Evolutionary conservation across 2,329 filamentous ascomycete genomes (phyloP), one percentile per base, ranked within the genome.

Genomic region (Aspergillus japonicus): DNA sequence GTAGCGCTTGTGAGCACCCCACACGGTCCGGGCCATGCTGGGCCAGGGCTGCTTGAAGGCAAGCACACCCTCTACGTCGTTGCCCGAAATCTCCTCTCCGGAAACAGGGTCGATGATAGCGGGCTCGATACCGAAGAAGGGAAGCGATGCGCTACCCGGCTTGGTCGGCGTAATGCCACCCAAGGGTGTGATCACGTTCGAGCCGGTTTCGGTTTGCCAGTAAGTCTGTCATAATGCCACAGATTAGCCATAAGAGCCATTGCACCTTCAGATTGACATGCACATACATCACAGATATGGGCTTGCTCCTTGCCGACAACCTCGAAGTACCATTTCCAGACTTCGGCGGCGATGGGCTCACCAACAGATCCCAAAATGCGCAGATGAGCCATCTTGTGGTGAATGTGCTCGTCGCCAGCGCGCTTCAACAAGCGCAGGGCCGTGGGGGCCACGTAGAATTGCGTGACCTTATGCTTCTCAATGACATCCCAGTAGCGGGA

Each of bases 321-420:
- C 78, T 98, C 92, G 75, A 92, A 94, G 81, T 98, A 99, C 95
- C 95, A 99, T 81, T 98, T 98, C 95, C 95, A 99, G 61, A 99
- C 90, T 78, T 99, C 95, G 23, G 94, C 91, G 19, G 95, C 94
- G 71, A 99, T 99, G 44, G 95, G 95, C 81, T 99, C 95, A 68
- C 95, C 95, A 60, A 99, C 95, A 19, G 94, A 96, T 61, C 94
- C 95, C 21, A 99, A 83, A 5, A 98, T 89, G 74, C 95, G 87
- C 63, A 99, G 85, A 70, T 91, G 86, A 79, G 91, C 89, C 91
- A 99, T 95, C 73, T 92, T 82, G 72, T 89, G 87, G 80, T 92
- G 91, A 70, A 98, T 92, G 74, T 95, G 91, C 73, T 98, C 86
- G 74, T 98, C 89, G 62, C 95, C 95, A 31, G 95, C 95, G 67